These are phyloP conservation scores for Leccinum subtestaceum DNA, from an alignment of 768 basidiomycete genomes.

Conservation along the genomic window DNA sequence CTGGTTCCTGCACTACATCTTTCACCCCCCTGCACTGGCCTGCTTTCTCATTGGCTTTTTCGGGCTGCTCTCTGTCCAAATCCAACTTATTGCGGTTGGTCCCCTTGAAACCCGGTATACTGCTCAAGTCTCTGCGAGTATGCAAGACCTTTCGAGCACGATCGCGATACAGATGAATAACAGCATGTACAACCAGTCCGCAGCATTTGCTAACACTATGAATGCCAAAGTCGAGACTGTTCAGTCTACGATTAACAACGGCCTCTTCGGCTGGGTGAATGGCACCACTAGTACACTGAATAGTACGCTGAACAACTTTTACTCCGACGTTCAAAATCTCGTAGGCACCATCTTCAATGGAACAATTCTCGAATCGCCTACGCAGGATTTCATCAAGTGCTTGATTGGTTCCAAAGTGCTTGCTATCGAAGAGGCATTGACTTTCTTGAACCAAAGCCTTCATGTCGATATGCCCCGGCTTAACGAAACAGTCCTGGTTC, in stretches of 20 bases:
- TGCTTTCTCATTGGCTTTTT: slow-evolving; percentile 93
- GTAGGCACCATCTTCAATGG: slow-evolving; percentile 81
- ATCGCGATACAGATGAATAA: slow-evolving; percentile 77
- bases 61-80: slow-evolving; percentile 80
- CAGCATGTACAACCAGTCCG: slow-evolving; percentile 80
- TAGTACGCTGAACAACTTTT: slow-evolving; percentile 81
- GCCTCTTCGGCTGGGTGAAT: slow-evolving; percentile 95
- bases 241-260: slow-evolving; percentile 78
- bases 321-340: slow-evolving; percentile 75
- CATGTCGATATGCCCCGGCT: slow-evolving; percentile 76
- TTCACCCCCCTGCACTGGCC: slow-evolving; percentile 86
- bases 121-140: slow-evolving; percentile 56
- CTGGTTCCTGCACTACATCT: slow-evolving; percentile 91
- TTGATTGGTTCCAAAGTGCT: slow-evolving; percentile 89
- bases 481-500: slow-evolving; percentile 69
- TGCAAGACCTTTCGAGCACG: slow-evolving; percentile 62
- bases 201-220: slow-evolving; percentile 70
- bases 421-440: slow-evolving; percentile 82
- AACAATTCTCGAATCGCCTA: slow-evolving; percentile 76
- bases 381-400: slow-evolving; percentile 85
- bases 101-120: slow-evolving; percentile 71
- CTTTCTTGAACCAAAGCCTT: slow-evolving; percentile 88
- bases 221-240: slow-evolving; percentile 69
- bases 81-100: slow-evolving; percentile 78
- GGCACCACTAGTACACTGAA: slow-evolving; percentile 86